Conservation (phyloP, 176 grass and related monocot genomes). For the Bothriochloa decipiens region DNA sequence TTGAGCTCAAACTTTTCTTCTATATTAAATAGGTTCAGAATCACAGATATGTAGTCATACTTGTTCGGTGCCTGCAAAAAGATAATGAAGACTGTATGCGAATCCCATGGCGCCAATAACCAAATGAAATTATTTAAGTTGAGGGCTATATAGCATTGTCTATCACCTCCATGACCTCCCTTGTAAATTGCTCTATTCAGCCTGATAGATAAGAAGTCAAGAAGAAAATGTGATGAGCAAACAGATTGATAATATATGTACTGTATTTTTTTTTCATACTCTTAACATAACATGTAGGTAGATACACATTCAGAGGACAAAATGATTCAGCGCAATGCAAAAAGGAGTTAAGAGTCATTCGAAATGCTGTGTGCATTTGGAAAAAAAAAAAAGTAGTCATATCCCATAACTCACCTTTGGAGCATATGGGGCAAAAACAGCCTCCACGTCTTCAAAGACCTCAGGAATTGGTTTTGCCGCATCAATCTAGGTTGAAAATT, state of each 20-base stretch:
- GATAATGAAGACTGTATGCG: neutral
- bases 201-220: conserved; percentile 34
- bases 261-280: neutral
- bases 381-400: neutral
- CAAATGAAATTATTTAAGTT: neutral
- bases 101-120: neutral
- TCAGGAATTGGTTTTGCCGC: conserved; percentile 80
- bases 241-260: neutral
- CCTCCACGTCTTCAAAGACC: conserved; percentile 80
- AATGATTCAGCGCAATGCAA: conserved; percentile 9
- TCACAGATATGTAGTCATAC: conserved; percentile 33
- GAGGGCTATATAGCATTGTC: conserved; percentile 13
- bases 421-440: conserved; percentile 67
- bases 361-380: conserved; percentile 3
- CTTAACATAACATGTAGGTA: neutral
- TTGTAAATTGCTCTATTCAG: conserved; percentile 38
- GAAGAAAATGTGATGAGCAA: conserved; percentile 19
- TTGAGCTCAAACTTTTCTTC: conserved; percentile 33
- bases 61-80: conserved; percentile 40
- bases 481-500: conserved; percentile 58
- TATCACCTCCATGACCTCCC: conserved; percentile 18
- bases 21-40: conserved; percentile 37
- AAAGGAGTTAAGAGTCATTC: neutral
- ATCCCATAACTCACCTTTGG: conserved; percentile 53
- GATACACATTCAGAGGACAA: neutral